Conservation (phyloP, 768 basidiomycete species). For the Termitomyces sp. region DNA sequence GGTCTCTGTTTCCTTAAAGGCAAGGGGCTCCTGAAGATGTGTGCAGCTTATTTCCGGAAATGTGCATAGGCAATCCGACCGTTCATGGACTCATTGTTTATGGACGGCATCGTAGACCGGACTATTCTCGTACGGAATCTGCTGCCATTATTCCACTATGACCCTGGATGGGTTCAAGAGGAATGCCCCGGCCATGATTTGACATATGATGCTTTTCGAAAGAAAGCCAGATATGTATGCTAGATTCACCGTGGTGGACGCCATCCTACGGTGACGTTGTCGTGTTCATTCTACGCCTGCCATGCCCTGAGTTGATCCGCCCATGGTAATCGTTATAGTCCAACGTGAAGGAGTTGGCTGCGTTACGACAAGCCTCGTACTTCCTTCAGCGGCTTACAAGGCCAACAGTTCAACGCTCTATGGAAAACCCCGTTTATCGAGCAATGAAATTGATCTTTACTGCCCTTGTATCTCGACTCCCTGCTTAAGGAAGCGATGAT, state of each 20-base stretch:
- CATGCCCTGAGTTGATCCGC: not conserved
- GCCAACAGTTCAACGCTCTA: not conserved
- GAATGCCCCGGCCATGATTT: too few relatives aligned
- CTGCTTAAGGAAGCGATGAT: not conserved
- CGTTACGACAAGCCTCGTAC: not conserved
- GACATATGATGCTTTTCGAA: too few relatives aligned
- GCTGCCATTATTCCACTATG: not conserved
- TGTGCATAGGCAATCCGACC: not conserved
- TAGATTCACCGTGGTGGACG: too few relatives aligned
- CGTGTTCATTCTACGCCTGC: too few relatives aligned
- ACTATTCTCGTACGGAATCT: not conserved
- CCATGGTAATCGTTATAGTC: not conserved
- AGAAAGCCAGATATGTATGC: too few relatives aligned
- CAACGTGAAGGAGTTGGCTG: not conserved
- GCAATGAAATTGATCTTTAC: not conserved
- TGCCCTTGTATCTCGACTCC: not conserved
- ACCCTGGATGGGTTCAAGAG: too few relatives aligned
- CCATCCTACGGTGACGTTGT: too few relatives aligned
- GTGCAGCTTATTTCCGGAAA: not conserved
- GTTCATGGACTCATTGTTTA: not conserved
- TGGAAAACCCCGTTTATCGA: not conserved
- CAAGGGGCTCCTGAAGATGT: not conserved
- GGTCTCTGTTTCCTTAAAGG: not conserved
- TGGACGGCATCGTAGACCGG: not conserved
- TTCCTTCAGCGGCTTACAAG: too few relatives aligned